A percentile compares a stretch with the other conserved stretches of the same genome.
Conservation (phyloP, 2,329 filamentous ascomycete species). For the Fusarium sp. region DNA sequence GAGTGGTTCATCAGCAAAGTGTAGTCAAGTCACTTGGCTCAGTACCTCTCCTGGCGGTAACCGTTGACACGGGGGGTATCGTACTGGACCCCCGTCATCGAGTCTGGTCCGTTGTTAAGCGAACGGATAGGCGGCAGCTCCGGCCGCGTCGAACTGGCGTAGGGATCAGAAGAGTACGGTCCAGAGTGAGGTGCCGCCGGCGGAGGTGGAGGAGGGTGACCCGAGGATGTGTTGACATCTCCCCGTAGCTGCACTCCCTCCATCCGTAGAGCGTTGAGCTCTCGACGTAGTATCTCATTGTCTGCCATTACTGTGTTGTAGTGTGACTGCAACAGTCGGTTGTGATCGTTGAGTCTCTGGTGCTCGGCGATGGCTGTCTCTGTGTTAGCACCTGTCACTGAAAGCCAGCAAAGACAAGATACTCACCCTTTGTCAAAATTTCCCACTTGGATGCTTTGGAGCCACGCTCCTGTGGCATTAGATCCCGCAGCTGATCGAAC, state of each 20-base stretch:
- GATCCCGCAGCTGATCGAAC: conserved; percentile 82
- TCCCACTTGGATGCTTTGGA: conserved; percentile 93
- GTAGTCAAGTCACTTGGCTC: conserved; percentile 1
- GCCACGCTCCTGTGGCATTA: conserved; percentile 84
- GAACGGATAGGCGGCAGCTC: conserved; percentile 70
- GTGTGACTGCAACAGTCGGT: conserved; percentile 61
- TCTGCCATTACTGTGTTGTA: conserved; percentile 58
- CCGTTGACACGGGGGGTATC: conserved; percentile 62
- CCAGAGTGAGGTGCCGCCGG: conserved; percentile 35
- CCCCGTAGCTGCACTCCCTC: conserved; percentile 62
- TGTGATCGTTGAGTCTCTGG: conserved; percentile 64
- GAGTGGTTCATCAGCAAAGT: neutral
- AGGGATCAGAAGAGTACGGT: conserved; percentile 48
- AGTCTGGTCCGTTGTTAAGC: conserved; percentile 65
- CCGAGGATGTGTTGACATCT: conserved; percentile 46
- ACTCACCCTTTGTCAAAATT: conserved; percentile 83
- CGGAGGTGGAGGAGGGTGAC: conserved; percentile 41
- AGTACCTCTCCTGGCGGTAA: conserved; percentile 59
- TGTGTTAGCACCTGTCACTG: conserved; percentile 21
- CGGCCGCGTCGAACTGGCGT: conserved; percentile 53
- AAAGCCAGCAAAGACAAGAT: neutral
- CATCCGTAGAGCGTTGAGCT: conserved; percentile 61
- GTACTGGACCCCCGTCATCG: conserved; percentile 76
- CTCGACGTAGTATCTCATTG: conserved; percentile 62
- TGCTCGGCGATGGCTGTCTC: conserved; percentile 71